Evolutionary conservation across 2,329 filamentous ascomycete genomes (phyloP), one percentile per base, ranked within the genome.

Genomic region (Apiospora pterosperma): DNA sequence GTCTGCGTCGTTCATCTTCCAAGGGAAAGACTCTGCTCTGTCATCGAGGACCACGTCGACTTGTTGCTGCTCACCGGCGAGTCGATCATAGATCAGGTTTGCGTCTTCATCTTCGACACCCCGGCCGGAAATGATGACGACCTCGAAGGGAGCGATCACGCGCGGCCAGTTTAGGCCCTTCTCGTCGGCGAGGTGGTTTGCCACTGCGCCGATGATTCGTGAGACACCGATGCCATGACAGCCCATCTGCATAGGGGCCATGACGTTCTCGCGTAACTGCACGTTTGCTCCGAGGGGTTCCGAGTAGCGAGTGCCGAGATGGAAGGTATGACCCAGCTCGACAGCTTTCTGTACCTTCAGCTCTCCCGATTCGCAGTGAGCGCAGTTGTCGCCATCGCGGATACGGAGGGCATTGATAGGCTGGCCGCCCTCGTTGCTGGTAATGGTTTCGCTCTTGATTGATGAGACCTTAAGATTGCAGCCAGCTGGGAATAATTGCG

Each of bases 181-280:
- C 3, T 83, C 74, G 69, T 97, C 92, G 0, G 88, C 84, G 11
- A 93, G 81, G 42, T 90, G 85, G 68, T 95, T 90, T 1, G 94
- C 94, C 0, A 96, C 88, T 1, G 96, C 93, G 10, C 90, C 93
- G 67, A 99, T 90, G 71, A 99, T 89, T 55, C 96, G 90, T 5
- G 93, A 97, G 21, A 99, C 88, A 1, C 96, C 96, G 67, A 99
- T 96, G 0, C 96, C 96, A 74, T 97, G 93, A 75, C 96, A 99
- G 63, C 96, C 96, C 96, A 99, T 99, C 69, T 97, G 88, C 72
- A 97, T 84, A 0, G 88, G 82, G 0, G 88, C 82, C 31, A 69
- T 73, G n/a, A 69, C 70, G 11, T 69, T 68, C 36, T 69, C 72
- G 31, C 79, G 84, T 31, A 81, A 69, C 16, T 81, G 79, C 2